A percentile compares a stretch with the other conserved stretches of the same genome.
phyloP scores from a whole-genome alignment of 352 stramenopile species.

The Globisporangium cederbergense region DNA sequence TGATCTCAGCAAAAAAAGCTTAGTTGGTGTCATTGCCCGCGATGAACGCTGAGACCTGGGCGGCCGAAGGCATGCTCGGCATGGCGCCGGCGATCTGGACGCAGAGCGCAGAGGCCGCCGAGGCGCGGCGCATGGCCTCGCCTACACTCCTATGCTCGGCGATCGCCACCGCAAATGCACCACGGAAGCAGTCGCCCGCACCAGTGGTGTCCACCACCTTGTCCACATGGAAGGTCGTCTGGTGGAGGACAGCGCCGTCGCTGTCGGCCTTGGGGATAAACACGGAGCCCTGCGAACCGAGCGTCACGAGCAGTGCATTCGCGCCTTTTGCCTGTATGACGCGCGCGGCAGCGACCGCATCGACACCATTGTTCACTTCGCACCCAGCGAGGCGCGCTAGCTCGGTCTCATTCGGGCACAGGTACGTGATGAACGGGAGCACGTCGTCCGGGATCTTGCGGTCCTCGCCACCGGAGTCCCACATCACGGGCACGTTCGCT shows the following conservation, averaged over 20 bases:
- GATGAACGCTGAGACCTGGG: slow-evolving; percentile 33
- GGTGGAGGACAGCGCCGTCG: slow-evolving; percentile 28
- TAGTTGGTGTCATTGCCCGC: slow-evolving; percentile 1
- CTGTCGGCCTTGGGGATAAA: slow-evolving; percentile 39
- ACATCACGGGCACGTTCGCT: slow-evolving; percentile 61
- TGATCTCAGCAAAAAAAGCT: neutral
- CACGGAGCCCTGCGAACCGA: slow-evolving; percentile 63
- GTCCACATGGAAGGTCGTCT: slow-evolving; percentile 50
- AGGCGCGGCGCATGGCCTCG: slow-evolving; percentile 49
- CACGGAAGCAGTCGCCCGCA: slow-evolving; percentile 76
- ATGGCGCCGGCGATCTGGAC: slow-evolving; percentile 63
- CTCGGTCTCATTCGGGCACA: slow-evolving; percentile 83
- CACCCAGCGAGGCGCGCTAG: slow-evolving; percentile 41
- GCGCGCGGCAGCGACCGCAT: slow-evolving; percentile 52
- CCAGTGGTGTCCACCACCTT: slow-evolving; percentile 79
- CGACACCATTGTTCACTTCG: slow-evolving; percentile 34
- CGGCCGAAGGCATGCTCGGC: slow-evolving; percentile 56
- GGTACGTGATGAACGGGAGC: slow-evolving; percentile 50
- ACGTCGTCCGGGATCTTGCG: slow-evolving; percentile 48
- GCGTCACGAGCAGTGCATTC: slow-evolving; percentile 60
- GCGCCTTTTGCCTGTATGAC: slow-evolving; percentile 46
- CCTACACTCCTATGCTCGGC: slow-evolving; percentile 41
- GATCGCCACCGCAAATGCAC: slow-evolving; percentile 59
- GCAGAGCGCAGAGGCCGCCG: slow-evolving; percentile 63
- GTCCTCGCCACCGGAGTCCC: slow-evolving; percentile 75